phyloP scores from a whole-genome alignment of 2,329 filamentous ascomycete species.

The Ophiocordyceps camponoti-rufipedis region DNA sequence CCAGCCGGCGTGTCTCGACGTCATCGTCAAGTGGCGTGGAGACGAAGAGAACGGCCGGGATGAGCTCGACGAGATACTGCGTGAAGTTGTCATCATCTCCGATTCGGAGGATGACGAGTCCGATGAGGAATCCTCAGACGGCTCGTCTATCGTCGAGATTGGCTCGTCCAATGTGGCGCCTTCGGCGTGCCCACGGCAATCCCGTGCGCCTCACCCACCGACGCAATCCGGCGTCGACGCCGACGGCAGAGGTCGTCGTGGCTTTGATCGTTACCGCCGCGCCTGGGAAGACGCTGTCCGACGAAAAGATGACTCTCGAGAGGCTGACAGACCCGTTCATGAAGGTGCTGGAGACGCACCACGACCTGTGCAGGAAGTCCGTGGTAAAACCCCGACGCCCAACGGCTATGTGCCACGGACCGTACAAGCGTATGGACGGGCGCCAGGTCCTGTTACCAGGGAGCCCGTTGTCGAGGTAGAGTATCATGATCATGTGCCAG shows the following conservation, averaged over 20 bases:
- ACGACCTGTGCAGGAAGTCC: constrained; percentile 2
- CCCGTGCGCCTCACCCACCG: neutral
- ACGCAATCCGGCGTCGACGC: neutral
- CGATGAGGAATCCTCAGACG: constrained; percentile 7
- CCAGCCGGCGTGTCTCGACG: constrained; percentile 41
- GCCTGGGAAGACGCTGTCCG: constrained; percentile 22
- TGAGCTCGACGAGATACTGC: constrained; percentile 46
- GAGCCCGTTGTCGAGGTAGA: constrained; percentile 10
- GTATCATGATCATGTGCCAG: constrained; percentile 5
- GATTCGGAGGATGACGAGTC: constrained; percentile 5
- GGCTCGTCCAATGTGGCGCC: constrained; percentile 1
- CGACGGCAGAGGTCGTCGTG: constrained; percentile 20
- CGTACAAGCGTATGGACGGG: neutral
- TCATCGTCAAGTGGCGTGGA: constrained; percentile 54
- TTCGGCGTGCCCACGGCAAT: neutral
- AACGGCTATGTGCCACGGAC: constrained; percentile 9
- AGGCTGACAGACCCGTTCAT: neutral
- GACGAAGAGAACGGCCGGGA: constrained; percentile 52
- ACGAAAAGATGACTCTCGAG: constrained; percentile 9
- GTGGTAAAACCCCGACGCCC: constrained; percentile 7
- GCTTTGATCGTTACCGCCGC: constrained; percentile 27
- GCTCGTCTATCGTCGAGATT: constrained; percentile 14
- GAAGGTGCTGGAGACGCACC: neutral
- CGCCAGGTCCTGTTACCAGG: constrained; percentile 3
- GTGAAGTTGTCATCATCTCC: constrained; percentile 45